These are phyloP conservation scores for Calonectria pseudoturangicola DNA, from an alignment of 2,329 filamentous ascomycete species.

Conservation along the genomic window DNA sequence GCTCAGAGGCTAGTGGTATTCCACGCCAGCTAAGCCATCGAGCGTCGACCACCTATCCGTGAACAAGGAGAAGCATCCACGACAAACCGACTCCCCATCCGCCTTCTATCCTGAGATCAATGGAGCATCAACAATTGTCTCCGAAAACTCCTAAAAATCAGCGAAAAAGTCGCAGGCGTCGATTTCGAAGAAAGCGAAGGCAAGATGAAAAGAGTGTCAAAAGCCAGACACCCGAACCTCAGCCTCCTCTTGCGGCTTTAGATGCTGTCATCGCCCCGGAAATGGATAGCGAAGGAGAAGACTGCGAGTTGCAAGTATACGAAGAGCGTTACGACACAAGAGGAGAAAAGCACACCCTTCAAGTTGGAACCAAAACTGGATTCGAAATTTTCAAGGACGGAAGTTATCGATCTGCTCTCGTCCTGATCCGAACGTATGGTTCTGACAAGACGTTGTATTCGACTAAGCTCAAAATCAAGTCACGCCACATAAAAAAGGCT, in stretches of 20 bases:
- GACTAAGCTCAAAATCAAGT: background rate
- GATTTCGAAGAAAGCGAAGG: too few relatives aligned
- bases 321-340: background rate
- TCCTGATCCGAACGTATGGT: background rate
- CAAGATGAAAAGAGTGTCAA: too few relatives aligned
- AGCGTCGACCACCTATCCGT: too few relatives aligned
- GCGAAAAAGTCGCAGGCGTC: too few relatives aligned
- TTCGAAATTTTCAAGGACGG: background rate
- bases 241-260: background rate
- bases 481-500: slow-evolving; percentile 8
- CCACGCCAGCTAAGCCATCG: too few relatives aligned
- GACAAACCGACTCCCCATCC: too few relatives aligned
- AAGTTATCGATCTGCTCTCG: slow-evolving; percentile 1
- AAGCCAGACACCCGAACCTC: background rate
- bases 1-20: too few relatives aligned
- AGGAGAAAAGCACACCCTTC: background rate
- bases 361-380: slow-evolving; percentile 6
- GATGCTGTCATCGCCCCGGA: background rate
- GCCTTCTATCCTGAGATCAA: too few relatives aligned
- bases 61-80: too few relatives aligned
- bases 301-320: slow-evolving; percentile 15
- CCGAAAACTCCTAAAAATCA: too few relatives aligned
- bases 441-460: background rate
- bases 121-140: too few relatives aligned
- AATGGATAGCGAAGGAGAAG: slow-evolving; percentile 4